A percentile compares a stretch with the other conserved stretches of the same genome.
Conservation (phyloP, 306 rosid genomes). For the Trifolium fragiferum region DNA sequence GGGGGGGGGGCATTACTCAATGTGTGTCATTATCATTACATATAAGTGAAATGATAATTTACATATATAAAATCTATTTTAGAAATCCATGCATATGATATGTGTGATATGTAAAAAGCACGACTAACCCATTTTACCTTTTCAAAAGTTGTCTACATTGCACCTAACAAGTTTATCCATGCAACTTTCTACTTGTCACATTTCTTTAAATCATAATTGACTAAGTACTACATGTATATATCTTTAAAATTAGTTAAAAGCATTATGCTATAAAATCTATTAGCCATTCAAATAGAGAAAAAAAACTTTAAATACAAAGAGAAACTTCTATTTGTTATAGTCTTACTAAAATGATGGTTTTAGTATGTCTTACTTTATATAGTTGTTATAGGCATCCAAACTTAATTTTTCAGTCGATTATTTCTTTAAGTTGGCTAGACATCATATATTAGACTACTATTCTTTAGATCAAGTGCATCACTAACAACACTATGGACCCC, state of each 20-base stretch:
- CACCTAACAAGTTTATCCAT: constrained; percentile 39
- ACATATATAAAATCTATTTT: constrained; percentile 4
- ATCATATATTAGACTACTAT: neutral
- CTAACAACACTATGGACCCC: constrained; percentile 41
- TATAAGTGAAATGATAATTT: neutral
- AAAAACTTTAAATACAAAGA: too few relatives aligned
- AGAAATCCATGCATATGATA: constrained; percentile 37
- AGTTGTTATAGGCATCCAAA: constrained; percentile 1
- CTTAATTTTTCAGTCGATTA: neutral
- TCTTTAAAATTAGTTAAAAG: constrained; percentile 7
- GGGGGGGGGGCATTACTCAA: too few relatives aligned
- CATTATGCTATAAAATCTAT: neutral
- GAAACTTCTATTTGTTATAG: neutral
- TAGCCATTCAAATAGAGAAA: too few relatives aligned
- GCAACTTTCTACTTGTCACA: constrained; percentile 35
- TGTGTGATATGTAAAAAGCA: constrained; percentile 11
- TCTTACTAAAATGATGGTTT: neutral
- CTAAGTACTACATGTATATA: neutral
- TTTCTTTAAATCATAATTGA: constrained; percentile 28
- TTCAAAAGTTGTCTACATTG: constrained; percentile 31
- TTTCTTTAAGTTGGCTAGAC: neutral
- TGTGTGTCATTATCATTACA: neutral
- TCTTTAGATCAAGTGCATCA: constrained; percentile 32
- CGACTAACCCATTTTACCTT: constrained; percentile 32
- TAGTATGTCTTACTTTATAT: constrained; percentile 1